Base-by-base conservation (phyloP, 345 rosid species). In the Camelina hispida region DNA sequence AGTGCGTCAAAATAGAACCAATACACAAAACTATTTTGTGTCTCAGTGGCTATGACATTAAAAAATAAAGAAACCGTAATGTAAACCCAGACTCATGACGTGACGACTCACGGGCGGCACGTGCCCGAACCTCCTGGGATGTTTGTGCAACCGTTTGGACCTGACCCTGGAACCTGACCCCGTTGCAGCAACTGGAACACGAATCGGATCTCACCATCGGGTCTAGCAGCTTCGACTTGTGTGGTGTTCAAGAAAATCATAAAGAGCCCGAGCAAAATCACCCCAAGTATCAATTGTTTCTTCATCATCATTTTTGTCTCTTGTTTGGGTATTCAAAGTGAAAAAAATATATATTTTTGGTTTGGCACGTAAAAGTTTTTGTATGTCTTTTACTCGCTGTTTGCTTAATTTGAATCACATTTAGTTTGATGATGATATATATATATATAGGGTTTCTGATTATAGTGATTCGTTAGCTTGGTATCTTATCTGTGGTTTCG, bases 191-290 rank as follows among this genome's bases (percentile, higher is more conserved):
- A 56, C 76, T 77, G 80, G 16, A 77, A 64, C 61, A 77, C 76
- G n/a, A 70, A 48, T 13, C 18, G 15, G 35, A 77, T 77, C 61
- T 77, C 64, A 37, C 61, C 67, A 17, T 51, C 25, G 38, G 61
- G 76, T 61, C 76, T 77, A 77, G 66, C 71, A 1, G 76, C 80
- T 70, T 77, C 71, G 14, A 70, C 80, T 63, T 70, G 71, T 55
- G 71, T 57, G 9, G 61, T 16, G 18, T 42, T 15, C 42, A 77
- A 63, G 67, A 63, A 77, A 35, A 77, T 17, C 51, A 70, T 5
- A 1, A 77, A 63, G 38, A 77, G 18, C 17, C 37, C 80, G 15
- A 77, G 28, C 60, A 70, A 71, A 7, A 70, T 18, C 67, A 77
- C 9, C 9, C 25, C 54, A 64, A 77, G 40, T 62, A 77, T 46